Evolutionary conservation across 805 yeast species (phyloP).

Genomic region (Candida awuae): DNA sequence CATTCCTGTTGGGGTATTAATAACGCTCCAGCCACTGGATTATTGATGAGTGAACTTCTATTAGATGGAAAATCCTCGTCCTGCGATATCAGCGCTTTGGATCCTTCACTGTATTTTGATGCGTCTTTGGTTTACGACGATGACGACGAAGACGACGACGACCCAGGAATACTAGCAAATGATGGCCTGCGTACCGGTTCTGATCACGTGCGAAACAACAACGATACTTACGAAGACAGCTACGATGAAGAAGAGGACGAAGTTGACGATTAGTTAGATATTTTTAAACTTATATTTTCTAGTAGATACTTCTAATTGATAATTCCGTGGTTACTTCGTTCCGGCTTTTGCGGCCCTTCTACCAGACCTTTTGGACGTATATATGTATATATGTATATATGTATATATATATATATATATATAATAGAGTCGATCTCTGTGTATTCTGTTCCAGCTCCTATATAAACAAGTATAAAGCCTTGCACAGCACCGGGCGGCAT

Average conservation of each 20-base stretch:
- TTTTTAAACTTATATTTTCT: no score
- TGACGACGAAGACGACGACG: constrained; percentile 24
- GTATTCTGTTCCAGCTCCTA: no score
- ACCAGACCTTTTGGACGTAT: no score
- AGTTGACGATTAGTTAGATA: no score
- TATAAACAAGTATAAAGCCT: neutral
- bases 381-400: no score
- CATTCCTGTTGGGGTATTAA: constrained; percentile 99
- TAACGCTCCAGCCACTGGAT: constrained; percentile 97
- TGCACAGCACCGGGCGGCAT: no score
- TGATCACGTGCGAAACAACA: constrained; percentile 15
- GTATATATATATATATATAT: no score
- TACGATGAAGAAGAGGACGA: constrained; percentile 12
- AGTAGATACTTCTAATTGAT: no score
- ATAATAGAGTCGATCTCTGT: no score
- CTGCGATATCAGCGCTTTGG: constrained; percentile 74
- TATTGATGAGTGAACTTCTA: constrained; percentile 77
- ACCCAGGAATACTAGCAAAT: constrained; percentile 20
- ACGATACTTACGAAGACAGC: constrained; percentile 14
- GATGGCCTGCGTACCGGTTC: no score
- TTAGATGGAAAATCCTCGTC: constrained; percentile 74
- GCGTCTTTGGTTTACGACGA: constrained; percentile 39
- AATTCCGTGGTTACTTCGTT: no score
- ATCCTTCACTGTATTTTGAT: constrained; percentile 83
- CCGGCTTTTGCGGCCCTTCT: no score